phyloP scores from a whole-genome alignment of 2,329 filamentous ascomycete genomes.

The Alternaria triticina region DNA sequence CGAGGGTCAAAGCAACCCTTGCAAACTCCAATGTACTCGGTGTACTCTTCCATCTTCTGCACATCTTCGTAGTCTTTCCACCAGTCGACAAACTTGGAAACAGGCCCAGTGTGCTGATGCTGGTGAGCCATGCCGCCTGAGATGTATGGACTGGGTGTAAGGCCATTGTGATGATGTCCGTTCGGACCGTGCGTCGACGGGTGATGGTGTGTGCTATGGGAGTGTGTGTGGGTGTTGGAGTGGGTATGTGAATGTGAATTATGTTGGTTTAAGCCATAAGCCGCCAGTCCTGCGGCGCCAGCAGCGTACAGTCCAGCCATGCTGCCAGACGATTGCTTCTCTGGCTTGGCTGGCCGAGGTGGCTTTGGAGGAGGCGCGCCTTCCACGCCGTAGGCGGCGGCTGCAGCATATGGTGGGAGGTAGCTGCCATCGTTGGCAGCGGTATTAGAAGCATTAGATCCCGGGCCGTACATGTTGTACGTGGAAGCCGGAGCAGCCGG shows the following conservation, averaged over 20 bases:
- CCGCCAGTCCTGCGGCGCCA: conserved; percentile 55
- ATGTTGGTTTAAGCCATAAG: conserved; percentile 54
- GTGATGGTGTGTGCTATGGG: conserved; percentile 28
- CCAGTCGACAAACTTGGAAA: conserved; percentile 64
- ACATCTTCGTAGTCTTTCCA: conserved; percentile 71
- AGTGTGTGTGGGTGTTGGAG: conserved; percentile 34
- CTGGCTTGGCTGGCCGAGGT: conserved; percentile 47
- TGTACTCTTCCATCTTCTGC: conserved; percentile 70
- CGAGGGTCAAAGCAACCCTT: conserved; percentile 69
- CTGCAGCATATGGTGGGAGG: conserved; percentile 38
- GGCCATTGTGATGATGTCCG: conserved; percentile 28
- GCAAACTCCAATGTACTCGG: conserved; percentile 70
- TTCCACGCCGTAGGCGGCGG: conserved; percentile 16
- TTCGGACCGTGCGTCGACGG: conserved; percentile 39
- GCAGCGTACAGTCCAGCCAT: conserved; percentile 55
- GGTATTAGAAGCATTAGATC: conserved; percentile 29
- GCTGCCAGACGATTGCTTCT: conserved; percentile 53
- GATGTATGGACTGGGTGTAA: conserved; percentile 28
- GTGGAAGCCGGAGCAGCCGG: conserved; percentile 16
- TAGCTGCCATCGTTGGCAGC: conserved; percentile 43
- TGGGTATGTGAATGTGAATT: conserved; percentile 34
- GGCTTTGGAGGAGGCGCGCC: conserved; percentile 41
- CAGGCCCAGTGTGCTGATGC: conserved; percentile 63
- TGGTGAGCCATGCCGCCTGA: conserved; percentile 52
- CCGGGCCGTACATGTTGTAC: conserved; percentile 37